Evolutionary conservation across 495 filamentous ascomycete species (phyloP), one percentile per base, ranked within the genome.

Genomic region (Trichoderma erinaceum): DNA sequence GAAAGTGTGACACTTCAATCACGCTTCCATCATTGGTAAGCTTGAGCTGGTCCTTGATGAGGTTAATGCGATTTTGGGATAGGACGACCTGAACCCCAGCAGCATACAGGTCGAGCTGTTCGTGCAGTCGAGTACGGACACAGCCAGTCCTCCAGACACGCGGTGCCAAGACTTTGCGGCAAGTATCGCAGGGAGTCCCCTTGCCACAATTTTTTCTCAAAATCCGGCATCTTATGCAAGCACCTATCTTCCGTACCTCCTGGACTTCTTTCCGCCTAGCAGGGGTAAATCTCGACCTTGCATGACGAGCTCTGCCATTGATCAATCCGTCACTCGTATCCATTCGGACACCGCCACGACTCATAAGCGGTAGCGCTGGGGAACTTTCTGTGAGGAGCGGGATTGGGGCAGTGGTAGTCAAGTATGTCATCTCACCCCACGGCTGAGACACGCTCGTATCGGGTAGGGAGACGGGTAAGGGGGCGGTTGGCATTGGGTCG

Each of bases 151-250:
- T 90, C 92, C 92, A 96, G 3, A 95, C 77, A 29, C 91, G 85
- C 2, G 92, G 91, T 50, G 86, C 88, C 68, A 92, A 84, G 4
- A 95, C 89, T 70, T 88, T 90, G 35, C 83, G 81, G 69, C 92
- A 96, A n/a, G 90, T 90, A 25, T 82, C 86, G 73, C 92, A 96
- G 4, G 92, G 92, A n/a, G 81, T 88, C 35, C 89, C 90, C 16
- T 86, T 86, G 4, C 90, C 93, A 72, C 92, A 96, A 1, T 90
- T 89, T 77, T 96, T 96, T 73, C 92, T 90, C 13, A 96, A 79
- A 80, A 96, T 92, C 3, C 90, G 85, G 77, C 92, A 96, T 61
- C 92, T 86, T 66, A 93, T 91, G 72, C 92, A 96, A 16, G 92
- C 92, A 25, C 92, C 92, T 32, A 86, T 83, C 72, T 92, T 91